These are phyloP conservation scores for Aspergillus bertholletiae DNA, from an alignment of 495 filamentous ascomycete species.

Conservation along the genomic window DNA sequence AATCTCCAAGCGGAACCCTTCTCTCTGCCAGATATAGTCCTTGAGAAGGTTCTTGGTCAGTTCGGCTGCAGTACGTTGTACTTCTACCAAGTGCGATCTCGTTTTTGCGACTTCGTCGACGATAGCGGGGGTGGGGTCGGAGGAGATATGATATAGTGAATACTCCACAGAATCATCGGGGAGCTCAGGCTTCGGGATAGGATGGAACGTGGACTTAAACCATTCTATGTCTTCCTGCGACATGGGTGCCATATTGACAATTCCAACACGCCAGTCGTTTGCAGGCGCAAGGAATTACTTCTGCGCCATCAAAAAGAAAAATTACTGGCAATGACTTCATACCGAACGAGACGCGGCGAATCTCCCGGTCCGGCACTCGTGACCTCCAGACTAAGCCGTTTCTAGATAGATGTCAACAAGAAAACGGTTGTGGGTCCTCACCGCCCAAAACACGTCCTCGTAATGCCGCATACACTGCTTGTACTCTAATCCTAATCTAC, in stretches of 20 bases:
- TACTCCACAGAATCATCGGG: conserved; percentile 90
- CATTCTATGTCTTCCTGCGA: conserved; percentile 46
- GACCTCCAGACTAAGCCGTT: conserved; percentile 26
- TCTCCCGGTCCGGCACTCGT: conserved; percentile 19
- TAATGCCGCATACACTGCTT: conserved; percentile 8
- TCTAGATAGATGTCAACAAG: conserved; percentile 45
- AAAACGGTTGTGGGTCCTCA: conserved; percentile 11
- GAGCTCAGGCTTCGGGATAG: conserved; percentile 64
- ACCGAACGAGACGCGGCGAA: conserved; percentile 29
- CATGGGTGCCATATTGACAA: conserved; percentile 38
- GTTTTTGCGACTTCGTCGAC: conserved; percentile 50
- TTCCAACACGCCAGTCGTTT: not conserved
- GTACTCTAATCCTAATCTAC: not conserved
- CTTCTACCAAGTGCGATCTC: conserved; percentile 59
- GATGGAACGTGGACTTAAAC: conserved; percentile 48
- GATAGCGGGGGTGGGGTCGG: conserved; percentile 37
- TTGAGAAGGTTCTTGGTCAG: conserved; percentile 61
- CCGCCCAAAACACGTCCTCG: conserved; percentile 40
- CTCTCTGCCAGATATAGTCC: conserved; percentile 95
- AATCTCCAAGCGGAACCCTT: conserved; percentile 63
- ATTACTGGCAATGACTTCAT: conserved; percentile 36
- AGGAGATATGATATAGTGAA: conserved; percentile 63
- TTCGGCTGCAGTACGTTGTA: conserved; percentile 63
- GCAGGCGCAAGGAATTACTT: not conserved
- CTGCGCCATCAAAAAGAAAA: conserved; percentile 1